phyloP scores from a whole-genome alignment of 441 rosid genomes.

The Gossypium davidsonii region DNA sequence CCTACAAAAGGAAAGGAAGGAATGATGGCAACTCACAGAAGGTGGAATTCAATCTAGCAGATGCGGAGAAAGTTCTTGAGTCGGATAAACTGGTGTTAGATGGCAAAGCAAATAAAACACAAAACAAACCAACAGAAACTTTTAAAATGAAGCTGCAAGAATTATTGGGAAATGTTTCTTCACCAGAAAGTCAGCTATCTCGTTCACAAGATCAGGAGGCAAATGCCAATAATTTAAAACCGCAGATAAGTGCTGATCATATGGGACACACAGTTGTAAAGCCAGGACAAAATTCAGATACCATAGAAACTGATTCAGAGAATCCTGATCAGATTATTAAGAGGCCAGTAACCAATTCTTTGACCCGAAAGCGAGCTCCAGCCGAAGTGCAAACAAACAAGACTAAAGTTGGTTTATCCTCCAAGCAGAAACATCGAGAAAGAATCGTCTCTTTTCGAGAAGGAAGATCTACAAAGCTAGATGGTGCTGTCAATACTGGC shows the following conservation, averaged over 20 bases:
- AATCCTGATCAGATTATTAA: constrained; percentile 37
- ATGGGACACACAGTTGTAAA: constrained; percentile 27
- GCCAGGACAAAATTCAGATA: constrained; percentile 57
- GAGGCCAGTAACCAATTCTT: constrained; percentile 62
- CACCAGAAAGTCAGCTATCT: constrained; percentile 48
- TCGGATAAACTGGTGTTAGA: constrained; percentile 29
- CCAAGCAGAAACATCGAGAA: constrained; percentile 32
- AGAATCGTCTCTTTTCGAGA: constrained; percentile 49
- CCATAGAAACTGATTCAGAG: constrained; percentile 81
- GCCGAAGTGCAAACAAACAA: constrained; percentile 10
- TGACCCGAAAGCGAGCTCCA: constrained; percentile 38
- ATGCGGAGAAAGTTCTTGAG: constrained; percentile 28
- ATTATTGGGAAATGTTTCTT: constrained; percentile 63
- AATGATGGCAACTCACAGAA: constrained; percentile 32
- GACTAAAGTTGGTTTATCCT: constrained; percentile 23
- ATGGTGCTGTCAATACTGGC: constrained; percentile 26
- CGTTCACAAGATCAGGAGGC: constrained; percentile 33
- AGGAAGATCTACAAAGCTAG: constrained; percentile 30
- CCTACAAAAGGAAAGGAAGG: constrained; percentile 32
- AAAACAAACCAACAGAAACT: constrained; percentile 42
- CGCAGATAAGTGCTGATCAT: constrained; percentile 25
- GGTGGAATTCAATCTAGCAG: constrained; percentile 34
- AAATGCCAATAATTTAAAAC: constrained; percentile 28
- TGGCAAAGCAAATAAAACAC: constrained; percentile 33
- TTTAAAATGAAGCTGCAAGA: constrained; percentile 78